Evolutionary conservation across 139 green algal species (phyloP), one percentile per base, ranked within the genome.

Genomic region (Raphidocelis subcapitata): DNA sequence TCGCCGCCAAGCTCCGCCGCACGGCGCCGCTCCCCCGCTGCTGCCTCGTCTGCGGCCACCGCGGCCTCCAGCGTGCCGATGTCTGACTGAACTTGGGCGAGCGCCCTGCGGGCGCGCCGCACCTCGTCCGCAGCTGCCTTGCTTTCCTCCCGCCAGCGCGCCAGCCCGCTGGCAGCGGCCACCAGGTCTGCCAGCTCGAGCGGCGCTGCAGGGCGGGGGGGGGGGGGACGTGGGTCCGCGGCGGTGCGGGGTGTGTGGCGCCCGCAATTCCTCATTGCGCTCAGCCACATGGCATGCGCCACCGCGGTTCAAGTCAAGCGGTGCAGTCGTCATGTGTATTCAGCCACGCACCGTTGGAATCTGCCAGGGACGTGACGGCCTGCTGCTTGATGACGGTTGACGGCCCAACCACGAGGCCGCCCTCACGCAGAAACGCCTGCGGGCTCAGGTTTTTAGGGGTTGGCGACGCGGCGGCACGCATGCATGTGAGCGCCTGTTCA

Each of bases 381-480:
- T 74, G 75, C 60, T 89, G 85, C n/a, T 77, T 75, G 37, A 89
- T 86, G 37, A 82, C 67, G 10, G 66, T 72, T 3, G 52, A 55
- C 20, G 35, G n/a, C 23, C 67, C 47, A 24, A 85, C 74, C 28
- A 85, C 63, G 12, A 88, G 62, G 0, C 82, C 80, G 0, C 65
- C 60, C 0, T 20, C 12, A 0, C 65, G 65, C 60, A 90, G 72
- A 18, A 81, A 84, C 0, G 84, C 74, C 61, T 85, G 79, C 35
- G 69, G 16, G 3, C 20, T 4, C 3, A 57, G 49, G 24, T 12
- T 12, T 20, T 49, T 8, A 12, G 41, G 41, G 8, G 41, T 49
- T 49, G 41, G 41, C 41, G 41, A 49, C 12, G 41, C 41, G n/a
- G n/a, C n/a, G n/a, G n/a, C n/a, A n/a, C n/a, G n/a, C n/a, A n/a